Conservation (phyloP, 2,329 filamentous ascomycete genomes). For the Cucurbitaria berberidis region DNA sequence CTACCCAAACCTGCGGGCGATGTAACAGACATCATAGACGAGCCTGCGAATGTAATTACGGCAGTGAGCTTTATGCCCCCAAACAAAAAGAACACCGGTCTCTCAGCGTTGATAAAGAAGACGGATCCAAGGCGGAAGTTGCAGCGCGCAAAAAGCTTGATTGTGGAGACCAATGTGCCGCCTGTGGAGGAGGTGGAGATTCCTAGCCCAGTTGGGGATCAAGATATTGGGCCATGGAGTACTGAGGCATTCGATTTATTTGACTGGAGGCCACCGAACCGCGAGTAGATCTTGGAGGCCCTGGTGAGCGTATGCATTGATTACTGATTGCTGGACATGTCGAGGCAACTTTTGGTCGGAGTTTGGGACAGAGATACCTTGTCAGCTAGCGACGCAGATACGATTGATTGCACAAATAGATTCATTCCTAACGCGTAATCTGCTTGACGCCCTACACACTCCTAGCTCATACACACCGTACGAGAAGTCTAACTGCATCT, state of each 20-base stretch:
- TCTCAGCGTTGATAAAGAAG: slow-evolving; percentile 37
- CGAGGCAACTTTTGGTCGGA: too few relatives aligned
- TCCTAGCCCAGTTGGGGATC: slow-evolving; percentile 53
- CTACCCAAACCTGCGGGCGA: slow-evolving; percentile 15
- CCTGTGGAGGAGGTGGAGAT: slow-evolving; percentile 18
- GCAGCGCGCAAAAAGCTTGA: slow-evolving; percentile 36
- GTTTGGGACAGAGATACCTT: too few relatives aligned
- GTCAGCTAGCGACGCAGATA: neutral
- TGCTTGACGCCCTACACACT: neutral
- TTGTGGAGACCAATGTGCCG: slow-evolving; percentile 24
- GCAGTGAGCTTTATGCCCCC: neutral
- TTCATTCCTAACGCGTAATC: too few relatives aligned
- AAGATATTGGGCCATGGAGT: slow-evolving; percentile 70
- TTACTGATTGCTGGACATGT: too few relatives aligned
- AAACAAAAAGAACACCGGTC: slow-evolving; percentile 23
- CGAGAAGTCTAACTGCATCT: too few relatives aligned
- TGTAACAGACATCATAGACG: neutral
- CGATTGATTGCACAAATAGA: too few relatives aligned
- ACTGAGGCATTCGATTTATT: slow-evolving; percentile 71
- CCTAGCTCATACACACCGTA: too few relatives aligned
- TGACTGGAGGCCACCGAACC: slow-evolving; percentile 61
- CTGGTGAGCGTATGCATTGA: neutral
- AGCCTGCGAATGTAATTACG: neutral
- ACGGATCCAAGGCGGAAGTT: slow-evolving; percentile 43
- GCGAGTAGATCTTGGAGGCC: neutral